These are phyloP conservation scores for Globisporangium sylvaticum DNA, from an alignment of 352 stramenopile species.

Conservation along the genomic window DNA sequence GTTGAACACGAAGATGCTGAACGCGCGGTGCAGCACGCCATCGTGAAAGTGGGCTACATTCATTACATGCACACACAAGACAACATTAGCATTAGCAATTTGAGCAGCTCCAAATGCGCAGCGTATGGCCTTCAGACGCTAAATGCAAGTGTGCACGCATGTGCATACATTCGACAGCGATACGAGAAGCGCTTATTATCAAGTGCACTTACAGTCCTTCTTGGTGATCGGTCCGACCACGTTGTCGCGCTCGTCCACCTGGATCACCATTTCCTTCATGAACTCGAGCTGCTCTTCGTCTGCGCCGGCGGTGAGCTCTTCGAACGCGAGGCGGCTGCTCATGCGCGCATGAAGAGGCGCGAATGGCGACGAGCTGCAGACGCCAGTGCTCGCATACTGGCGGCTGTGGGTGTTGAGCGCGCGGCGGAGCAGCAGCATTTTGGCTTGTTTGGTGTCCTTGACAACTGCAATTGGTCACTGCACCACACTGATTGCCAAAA, in stretches of 20 bases:
- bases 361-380: neutral
- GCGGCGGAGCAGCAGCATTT: slow-evolving; percentile 12
- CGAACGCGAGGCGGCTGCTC: slow-evolving; percentile 41
- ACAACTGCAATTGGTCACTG: neutral
- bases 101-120: neutral
- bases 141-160: neutral
- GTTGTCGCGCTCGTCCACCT: slow-evolving; percentile 81
- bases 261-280: slow-evolving; percentile 90
- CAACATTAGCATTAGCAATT: neutral
- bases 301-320: slow-evolving; percentile 58
- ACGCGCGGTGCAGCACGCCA: slow-evolving; percentile 76
- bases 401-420: neutral
- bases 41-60: slow-evolving; percentile 64
- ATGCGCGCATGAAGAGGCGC: slow-evolving; percentile 5
- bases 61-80: neutral
- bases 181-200: neutral
- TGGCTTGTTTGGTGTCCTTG: neutral
- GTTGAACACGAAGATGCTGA: slow-evolving; percentile 88
- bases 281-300: slow-evolving; percentile 82
- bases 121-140: neutral
- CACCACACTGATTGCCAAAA: neutral
- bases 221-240: slow-evolving; percentile 84
- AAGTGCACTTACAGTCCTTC: slow-evolving; percentile 58
- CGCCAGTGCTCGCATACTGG: slow-evolving; percentile 8
- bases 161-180: neutral